Base-by-base conservation (phyloP, 108 stramenopile species). In the Pseudonitzschia pungens region DNA sequence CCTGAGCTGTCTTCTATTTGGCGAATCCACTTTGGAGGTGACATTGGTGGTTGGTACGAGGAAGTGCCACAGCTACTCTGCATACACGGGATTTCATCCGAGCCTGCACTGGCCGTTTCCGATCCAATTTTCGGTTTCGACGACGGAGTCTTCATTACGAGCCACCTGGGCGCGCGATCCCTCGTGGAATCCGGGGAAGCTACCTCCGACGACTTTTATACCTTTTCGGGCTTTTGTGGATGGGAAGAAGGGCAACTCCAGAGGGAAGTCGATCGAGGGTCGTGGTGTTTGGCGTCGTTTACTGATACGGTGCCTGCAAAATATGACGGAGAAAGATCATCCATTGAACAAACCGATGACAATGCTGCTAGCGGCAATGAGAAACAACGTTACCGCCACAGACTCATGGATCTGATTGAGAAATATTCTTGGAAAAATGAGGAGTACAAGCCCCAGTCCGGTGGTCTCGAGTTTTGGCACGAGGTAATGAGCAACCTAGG, bases 11-110 rank as follows among this genome's bases (percentile, higher is more conserved):
- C 41, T 8, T 40, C 64, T 42, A 33, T 11, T 29, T 83, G 80
- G 82, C 29, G 73, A 5, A 77, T 83, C n/a, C 84, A 75, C 68
- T 87, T 84, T 75, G 86, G 86, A 36, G 86, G 86, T 24, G 86
- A 87, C 33, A 79, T 87, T 7, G 66, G 50, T n/a, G 77, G 76
- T 5, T 54, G 71, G 14, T 70, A 78, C 27, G 59, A 76, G 22
- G 75, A 78, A 62, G 50, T 69, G 24, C 58, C 79, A 9, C 70
- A 79, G 28, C 72, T 83, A 27, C 63, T 82, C 5, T 84, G 84
- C 63, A 60, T 87, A 22, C 86, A 87, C 69, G 73, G 72, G 16
- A 62, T 82, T 50, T 57, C 71, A 15, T 64, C 71, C 1, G 76
- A 80, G 0, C 15, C 51, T 1, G 79, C 79, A 22, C 20, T 73